phyloP scores from a whole-genome alignment of 257 asterid genomes.

The Primulina huaijiensis region DNA sequence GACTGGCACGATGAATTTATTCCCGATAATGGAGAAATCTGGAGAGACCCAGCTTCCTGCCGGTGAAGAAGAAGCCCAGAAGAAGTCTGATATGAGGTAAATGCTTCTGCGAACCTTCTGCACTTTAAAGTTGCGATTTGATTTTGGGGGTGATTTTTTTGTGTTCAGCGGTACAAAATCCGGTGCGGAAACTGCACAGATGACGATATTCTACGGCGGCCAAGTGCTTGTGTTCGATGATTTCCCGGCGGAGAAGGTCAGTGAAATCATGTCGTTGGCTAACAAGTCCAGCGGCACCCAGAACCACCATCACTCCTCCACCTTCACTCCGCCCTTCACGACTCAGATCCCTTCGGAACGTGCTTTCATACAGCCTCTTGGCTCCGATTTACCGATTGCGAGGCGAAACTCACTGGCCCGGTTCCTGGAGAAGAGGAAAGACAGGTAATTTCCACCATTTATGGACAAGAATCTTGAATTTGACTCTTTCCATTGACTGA shows the following conservation, averaged over 20 bases:
- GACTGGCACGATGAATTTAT: slow-evolving; percentile 41
- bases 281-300: slow-evolving; percentile 29
- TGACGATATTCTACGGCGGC: slow-evolving; percentile 57
- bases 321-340: slow-evolving; percentile 22
- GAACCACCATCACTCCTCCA: slow-evolving; percentile 23
- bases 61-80: slow-evolving; percentile 27
- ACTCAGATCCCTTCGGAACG: slow-evolving; percentile 33
- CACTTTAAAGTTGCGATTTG: neutral
- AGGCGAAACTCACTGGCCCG: slow-evolving; percentile 59
- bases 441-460: slow-evolving; percentile 29
- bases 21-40: slow-evolving; percentile 48
- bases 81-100: slow-evolving; percentile 28
- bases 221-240: slow-evolving; percentile 44
- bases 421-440: slow-evolving; percentile 65
- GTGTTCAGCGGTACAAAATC: slow-evolving; percentile 18
- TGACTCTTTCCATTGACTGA: neutral
- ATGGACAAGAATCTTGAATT: neutral
- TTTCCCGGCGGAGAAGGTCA: slow-evolving; percentile 47
- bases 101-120: neutral
- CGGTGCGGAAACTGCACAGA: slow-evolving; percentile 36
- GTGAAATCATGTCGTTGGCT: slow-evolving; percentile 39
- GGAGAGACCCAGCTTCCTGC: slow-evolving; percentile 22
- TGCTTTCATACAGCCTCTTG: slow-evolving; percentile 27
- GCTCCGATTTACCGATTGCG: slow-evolving; percentile 60
- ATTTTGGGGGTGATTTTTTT: neutral